A percentile compares a stretch with the other conserved stretches of the same genome.
These are phyloP conservation scores for Neurospora sp. DNA, from an alignment of 495 filamentous ascomycete species.

Conservation along the genomic window DNA sequence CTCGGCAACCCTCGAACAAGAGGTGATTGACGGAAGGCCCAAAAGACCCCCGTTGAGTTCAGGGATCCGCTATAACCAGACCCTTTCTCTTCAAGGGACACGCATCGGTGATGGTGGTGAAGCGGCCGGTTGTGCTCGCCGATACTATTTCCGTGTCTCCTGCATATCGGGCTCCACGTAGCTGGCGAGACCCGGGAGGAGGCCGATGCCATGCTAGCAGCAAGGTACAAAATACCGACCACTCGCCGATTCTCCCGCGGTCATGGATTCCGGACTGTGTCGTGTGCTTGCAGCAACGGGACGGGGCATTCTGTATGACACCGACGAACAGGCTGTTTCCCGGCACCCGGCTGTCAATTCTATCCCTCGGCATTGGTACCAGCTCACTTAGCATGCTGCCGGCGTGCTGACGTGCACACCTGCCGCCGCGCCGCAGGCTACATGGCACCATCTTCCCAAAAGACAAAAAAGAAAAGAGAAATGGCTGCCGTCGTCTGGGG, in stretches of 20 bases:
- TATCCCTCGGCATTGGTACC: neutral
- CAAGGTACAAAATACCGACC: neutral
- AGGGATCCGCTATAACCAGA: neutral
- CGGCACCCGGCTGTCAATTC: neutral
- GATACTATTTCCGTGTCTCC: neutral
- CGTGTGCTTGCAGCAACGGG: neutral
- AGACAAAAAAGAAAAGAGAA: neutral
- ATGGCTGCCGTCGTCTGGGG: neutral
- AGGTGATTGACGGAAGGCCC: neutral
- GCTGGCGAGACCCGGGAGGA: neutral
- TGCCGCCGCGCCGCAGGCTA: neutral
- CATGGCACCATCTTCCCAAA: neutral
- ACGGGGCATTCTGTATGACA: neutral
- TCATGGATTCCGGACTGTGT: neutral
- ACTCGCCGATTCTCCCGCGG: neutral
- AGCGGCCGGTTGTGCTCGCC: neutral
- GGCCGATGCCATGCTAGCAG: neutral
- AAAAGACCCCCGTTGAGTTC: neutral
- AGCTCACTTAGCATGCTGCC: neutral
- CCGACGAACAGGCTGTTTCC: neutral
- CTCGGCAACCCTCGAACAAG: neutral
- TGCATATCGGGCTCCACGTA: neutral
- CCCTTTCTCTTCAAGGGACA: neutral
- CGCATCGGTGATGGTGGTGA: neutral
- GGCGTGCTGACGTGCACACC: neutral